Percentiles rank a stretch among this genome's conserved stretches.
phyloP scores from a whole-genome alignment of 2,329 filamentous ascomycete species.

The Juglanconis oblonga region DNA sequence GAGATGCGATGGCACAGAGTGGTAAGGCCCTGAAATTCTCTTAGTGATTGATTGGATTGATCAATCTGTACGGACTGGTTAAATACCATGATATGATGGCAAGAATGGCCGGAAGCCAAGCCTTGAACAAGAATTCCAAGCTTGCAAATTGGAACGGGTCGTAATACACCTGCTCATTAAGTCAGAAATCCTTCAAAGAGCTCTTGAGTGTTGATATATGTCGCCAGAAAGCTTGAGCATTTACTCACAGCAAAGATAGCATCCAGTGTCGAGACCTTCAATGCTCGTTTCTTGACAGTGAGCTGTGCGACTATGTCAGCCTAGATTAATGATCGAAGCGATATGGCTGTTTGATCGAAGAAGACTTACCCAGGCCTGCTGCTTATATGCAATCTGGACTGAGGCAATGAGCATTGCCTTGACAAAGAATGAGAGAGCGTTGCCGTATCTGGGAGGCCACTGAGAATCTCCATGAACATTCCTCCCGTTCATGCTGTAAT shows the following conservation, averaged over 20 bases:
- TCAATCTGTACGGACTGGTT: too few relatives aligned
- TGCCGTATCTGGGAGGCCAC: conserved; percentile 18
- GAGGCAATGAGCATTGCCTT: conserved; percentile 12
- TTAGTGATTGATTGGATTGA: too few relatives aligned
- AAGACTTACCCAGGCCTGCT: conserved; percentile 17
- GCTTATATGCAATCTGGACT: conserved; percentile 19
- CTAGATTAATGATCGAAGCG: not conserved
- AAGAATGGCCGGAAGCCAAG: conserved; percentile 1
- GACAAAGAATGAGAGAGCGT: conserved; percentile 19
- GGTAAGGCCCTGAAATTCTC: conserved; percentile 10
- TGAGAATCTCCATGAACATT: conserved; percentile 8
- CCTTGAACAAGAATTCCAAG: conserved; percentile 6
- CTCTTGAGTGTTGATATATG: too few relatives aligned
- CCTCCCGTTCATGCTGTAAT: conserved; percentile 10
- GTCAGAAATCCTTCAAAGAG: not conserved
- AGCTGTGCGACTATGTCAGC: conserved; percentile 1
- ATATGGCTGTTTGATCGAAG: too few relatives aligned
- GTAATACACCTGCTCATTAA: not conserved
- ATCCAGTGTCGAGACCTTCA: conserved; percentile 16
- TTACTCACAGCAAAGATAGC: conserved; percentile 16
- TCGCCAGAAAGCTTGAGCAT: not conserved
- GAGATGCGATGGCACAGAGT: conserved; percentile 18
- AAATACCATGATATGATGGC: not conserved
- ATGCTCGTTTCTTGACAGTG: conserved; percentile 9
- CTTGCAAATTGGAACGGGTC: conserved; percentile 10